Conservation (phyloP, 805 yeast species). For the Martiniozyma abietophila region DNA sequence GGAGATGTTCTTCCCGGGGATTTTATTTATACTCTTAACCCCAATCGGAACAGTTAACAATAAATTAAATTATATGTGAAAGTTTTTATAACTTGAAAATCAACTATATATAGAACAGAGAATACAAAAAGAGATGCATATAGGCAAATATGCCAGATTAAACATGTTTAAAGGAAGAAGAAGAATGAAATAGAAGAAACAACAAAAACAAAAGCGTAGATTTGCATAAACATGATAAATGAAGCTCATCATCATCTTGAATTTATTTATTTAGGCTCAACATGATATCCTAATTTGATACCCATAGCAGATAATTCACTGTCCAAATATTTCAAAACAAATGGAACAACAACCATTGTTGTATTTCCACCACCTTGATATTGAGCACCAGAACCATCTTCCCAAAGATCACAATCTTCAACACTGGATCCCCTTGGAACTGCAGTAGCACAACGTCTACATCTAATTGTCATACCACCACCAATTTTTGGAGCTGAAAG, state of each 20-base stretch:
- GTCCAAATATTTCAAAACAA: conserved; percentile 89
- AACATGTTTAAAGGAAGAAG: too few species aligned
- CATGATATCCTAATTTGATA: conserved; percentile 83
- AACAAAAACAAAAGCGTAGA: neutral
- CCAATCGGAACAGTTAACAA: too few species aligned
- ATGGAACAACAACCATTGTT: conserved; percentile 94
- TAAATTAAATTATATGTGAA: too few species aligned
- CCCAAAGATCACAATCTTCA: conserved; percentile 80
- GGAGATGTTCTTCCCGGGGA: too few species aligned
- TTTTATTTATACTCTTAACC: too few species aligned
- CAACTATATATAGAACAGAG: conserved; percentile 6
- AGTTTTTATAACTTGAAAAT: too few species aligned
- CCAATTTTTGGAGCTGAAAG: conserved; percentile 89
- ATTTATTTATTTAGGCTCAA: conserved; percentile 43
- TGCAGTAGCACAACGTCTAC: conserved; percentile 83
- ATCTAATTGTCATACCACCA: conserved; percentile 62
- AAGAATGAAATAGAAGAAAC: neutral
- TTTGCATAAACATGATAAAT: neutral
- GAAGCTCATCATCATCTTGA: neutral
- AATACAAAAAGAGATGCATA: neutral
- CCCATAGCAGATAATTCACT: conserved; percentile 98
- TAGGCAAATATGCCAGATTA: too few species aligned
- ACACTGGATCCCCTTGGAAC: conserved; percentile 40
- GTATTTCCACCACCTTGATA: conserved; percentile 89
- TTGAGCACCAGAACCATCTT: conserved; percentile 90